Evolutionary conservation across 352 stramenopile species (phyloP), one percentile per base, ranked within the genome.

Genomic region (Blastocystis sp.): DNA sequence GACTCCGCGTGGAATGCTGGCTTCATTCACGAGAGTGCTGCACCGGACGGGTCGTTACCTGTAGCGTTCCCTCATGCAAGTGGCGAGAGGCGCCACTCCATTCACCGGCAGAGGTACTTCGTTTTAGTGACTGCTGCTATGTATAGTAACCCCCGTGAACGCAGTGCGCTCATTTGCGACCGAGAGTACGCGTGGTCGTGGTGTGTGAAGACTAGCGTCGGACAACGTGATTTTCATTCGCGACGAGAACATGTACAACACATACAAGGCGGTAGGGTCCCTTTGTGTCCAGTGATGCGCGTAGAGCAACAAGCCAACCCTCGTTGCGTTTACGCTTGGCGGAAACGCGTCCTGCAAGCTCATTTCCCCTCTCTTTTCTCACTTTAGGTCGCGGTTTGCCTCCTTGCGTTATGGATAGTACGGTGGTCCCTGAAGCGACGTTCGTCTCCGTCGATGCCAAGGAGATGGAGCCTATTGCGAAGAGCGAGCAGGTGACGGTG

Each of bases 311-410:
- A 55, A 55, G 45, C 45, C 45, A 16, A 55, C 45, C 6, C 45
- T 55, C 6, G 45, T 55, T 6, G 9, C 45, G 45, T 55, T 55
- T 16, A 16, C 16, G 9, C 45, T 19, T 6, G 45, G 16, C 6
- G 45, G 45, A 55, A 55, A 55, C 16, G 45, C 45, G 45, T 55
- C 45, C 45, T 55, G 45, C 45, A 55, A 55, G 16, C 16, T 19
- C 0, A 55, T 55, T 55, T 55, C 45, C 55, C 66, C 66, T 77
- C 66, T 77, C 19, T 77, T 77, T 77, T 77, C 66, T 16, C 66
- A 77, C 24, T 77, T 77, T 41, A 77, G 66, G 66, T 77, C 3
- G 37, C 3, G 37, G 13, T 29, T 45, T 19, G 13, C 13, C 26
- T 55, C n/a, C 2, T 19, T 2, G 21, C 12, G 9, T 77, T 9